Conservation (phyloP, 441 rosid genomes). For the Jatropha podagrica region DNA sequence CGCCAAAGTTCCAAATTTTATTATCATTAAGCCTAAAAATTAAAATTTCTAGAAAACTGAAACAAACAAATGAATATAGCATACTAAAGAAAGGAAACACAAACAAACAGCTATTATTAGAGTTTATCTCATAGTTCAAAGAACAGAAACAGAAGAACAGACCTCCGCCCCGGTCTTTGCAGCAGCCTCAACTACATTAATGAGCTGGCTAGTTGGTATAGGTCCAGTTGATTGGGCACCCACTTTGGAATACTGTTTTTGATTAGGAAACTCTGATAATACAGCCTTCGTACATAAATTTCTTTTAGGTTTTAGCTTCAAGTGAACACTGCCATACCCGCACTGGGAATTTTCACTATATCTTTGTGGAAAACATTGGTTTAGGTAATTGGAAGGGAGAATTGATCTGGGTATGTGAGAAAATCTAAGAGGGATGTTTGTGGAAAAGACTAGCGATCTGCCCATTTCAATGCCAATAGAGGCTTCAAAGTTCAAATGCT, state of each 20-base stretch:
- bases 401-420: conserved; percentile 35
- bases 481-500: neutral
- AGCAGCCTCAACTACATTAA: conserved; percentile 75
- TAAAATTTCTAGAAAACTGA: neutral
- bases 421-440: conserved; percentile 40
- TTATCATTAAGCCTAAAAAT: neutral
- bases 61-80: neutral
- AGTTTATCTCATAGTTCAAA: neutral
- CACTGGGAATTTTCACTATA: conserved; percentile 17
- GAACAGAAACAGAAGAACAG: neutral
- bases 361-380: conserved; percentile 22
- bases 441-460: conserved; percentile 37
- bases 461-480: conserved; percentile 5
- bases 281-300: conserved; percentile 41
- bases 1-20: neutral
- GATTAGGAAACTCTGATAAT: conserved; percentile 47
- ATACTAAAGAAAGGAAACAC: neutral
- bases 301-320: conserved; percentile 21
- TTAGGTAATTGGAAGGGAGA: conserved; percentile 24
- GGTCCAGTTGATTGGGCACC: conserved; percentile 72
- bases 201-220: conserved; percentile 57
- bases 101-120: neutral
- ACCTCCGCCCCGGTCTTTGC: conserved; percentile 93
- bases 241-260: conserved; percentile 48
- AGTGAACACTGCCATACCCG: conserved; percentile 30